Evolutionary conservation across 768 basidiomycete species (phyloP).

Genomic region (Termitomyces sp.): DNA sequence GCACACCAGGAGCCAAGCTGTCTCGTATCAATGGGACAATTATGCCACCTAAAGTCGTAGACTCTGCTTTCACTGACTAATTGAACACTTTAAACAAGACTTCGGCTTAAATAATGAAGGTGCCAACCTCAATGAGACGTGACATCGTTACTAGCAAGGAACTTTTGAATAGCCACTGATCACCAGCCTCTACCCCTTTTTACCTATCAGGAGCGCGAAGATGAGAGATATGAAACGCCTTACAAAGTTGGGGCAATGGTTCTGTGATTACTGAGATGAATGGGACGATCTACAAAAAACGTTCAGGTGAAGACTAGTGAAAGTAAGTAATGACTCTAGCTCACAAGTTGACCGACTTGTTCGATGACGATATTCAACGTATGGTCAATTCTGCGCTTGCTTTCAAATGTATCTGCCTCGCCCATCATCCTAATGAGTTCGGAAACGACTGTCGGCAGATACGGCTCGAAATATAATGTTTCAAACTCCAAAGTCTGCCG

Average conservation of each 20-base stretch:
- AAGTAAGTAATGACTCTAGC: conserved; percentile 1
- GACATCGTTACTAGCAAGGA: conserved; percentile 66
- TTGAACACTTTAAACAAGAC: not conserved
- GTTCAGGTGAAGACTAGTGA: not conserved
- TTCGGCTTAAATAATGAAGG: not conserved
- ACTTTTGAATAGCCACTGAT: conserved; percentile 69
- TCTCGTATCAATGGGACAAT: conserved; percentile 63
- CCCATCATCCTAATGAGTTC: conserved; percentile 66
- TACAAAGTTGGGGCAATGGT: conserved; percentile 72
- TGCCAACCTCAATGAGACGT: conserved; percentile 59
- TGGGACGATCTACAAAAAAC: conserved; percentile 54
- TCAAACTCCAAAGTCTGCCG: conserved; percentile 63
- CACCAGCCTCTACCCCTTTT: conserved; percentile 62
- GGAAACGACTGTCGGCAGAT: conserved; percentile 53
- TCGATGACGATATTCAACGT: conserved; percentile 70
- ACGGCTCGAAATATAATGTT: conserved; percentile 59
- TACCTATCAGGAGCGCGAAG: conserved; percentile 2
- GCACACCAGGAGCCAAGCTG: conserved; percentile 53
- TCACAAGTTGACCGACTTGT: conserved; percentile 37
- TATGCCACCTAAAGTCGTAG: conserved; percentile 46
- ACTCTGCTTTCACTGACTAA: conserved; percentile 65
- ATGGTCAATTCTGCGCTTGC: conserved; percentile 66
- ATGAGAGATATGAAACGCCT: conserved; percentile 18
- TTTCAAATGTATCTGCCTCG: conserved; percentile 73
- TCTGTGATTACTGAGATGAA: conserved; percentile 54